Evolutionary conservation across 371 early-diverging fungal genomes (phyloP).

Genomic region (Choanephora cucurbitarum): DNA sequence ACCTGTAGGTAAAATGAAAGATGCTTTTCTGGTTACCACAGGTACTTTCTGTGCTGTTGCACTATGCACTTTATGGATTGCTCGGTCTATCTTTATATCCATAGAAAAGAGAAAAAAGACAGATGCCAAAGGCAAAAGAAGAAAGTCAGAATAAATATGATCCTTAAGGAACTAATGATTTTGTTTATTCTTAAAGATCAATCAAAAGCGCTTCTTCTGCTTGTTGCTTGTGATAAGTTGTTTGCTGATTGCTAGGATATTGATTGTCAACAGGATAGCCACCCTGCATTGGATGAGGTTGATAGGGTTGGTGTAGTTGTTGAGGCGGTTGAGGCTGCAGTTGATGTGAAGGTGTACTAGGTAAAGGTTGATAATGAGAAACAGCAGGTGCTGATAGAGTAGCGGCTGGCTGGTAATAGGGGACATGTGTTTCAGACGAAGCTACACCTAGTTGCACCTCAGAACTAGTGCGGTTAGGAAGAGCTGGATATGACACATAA

Average conservation of each 20-base stretch:
- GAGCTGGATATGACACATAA: no score
- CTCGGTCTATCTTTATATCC: constrained; percentile 19
- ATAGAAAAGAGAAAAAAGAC: constrained; percentile 33
- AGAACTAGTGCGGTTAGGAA: no score
- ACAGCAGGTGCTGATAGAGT: neutral
- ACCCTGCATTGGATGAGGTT: constrained; percentile 14
- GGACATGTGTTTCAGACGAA: neutral
- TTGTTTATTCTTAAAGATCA: constrained; percentile 40
- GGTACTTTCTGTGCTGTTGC: constrained; percentile 37
- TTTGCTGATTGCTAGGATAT: constrained; percentile 11
- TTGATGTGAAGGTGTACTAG: neutral
- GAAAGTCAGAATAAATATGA: constrained; percentile 40
- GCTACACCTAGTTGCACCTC: no score
- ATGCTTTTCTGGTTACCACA: constrained; percentile 24
- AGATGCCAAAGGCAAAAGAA: constrained; percentile 54
- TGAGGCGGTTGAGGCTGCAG: neutral
- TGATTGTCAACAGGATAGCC: constrained; percentile 8
- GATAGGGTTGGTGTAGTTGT: constrained; percentile 8
- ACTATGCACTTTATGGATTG: constrained; percentile 38
- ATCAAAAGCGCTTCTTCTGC: constrained; percentile 58
- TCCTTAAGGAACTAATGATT: neutral
- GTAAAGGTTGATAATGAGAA: neutral
- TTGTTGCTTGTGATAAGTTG: constrained; percentile 26
- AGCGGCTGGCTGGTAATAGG: neutral
- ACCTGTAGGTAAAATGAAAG: constrained; percentile 41